phyloP scores from a whole-genome alignment of 1,284 basidiomycete species.

The Schizophyllum commune region DNA sequence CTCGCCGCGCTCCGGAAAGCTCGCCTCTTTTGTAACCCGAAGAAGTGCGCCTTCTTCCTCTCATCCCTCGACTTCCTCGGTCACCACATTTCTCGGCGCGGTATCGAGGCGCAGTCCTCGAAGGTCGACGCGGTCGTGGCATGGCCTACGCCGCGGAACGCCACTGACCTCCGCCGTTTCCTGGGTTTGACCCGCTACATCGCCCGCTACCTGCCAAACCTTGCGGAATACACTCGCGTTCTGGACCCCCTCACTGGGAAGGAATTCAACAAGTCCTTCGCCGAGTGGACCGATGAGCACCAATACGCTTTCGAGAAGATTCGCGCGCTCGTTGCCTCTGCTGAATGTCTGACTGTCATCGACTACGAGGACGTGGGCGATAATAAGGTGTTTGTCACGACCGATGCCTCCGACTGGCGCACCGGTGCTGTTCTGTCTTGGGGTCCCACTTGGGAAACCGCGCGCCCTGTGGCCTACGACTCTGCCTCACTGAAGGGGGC shows the following conservation, averaged over 20 bases:
- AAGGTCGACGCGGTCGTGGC: conserved; percentile 19
- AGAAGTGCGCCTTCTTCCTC: conserved; percentile 21
- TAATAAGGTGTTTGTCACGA: conserved; percentile 24
- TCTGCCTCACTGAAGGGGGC: conserved; percentile 20
- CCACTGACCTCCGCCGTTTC: conserved; percentile 19
- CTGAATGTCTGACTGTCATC: conserved; percentile 15
- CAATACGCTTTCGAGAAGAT: conserved; percentile 21
- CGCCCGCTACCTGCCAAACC: conserved; percentile 17
- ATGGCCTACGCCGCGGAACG: conserved; percentile 19
- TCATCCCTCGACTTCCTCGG: conserved; percentile 11
- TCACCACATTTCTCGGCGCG: conserved; percentile 14
- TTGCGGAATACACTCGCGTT: conserved; percentile 19
- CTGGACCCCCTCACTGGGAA: conserved; percentile 21
- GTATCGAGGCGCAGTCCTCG: conserved; percentile 16
- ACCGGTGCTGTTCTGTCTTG: conserved; percentile 22
- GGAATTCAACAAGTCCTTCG: conserved; percentile 13
- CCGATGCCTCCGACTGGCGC: conserved; percentile 21
- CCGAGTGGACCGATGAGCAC: conserved; percentile 16
- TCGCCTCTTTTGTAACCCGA: conserved; percentile 18
- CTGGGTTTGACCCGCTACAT: conserved; percentile 26
- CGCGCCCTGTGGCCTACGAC: conserved; percentile 23
- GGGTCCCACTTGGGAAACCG: conserved; percentile 19
- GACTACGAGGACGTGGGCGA: conserved; percentile 19
- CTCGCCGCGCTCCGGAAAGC: conserved; percentile 15
- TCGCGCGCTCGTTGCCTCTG: conserved; percentile 16